These are phyloP conservation scores for Copromyces sp. DNA, from an alignment of 495 filamentous ascomycete species.

Conservation along the genomic window DNA sequence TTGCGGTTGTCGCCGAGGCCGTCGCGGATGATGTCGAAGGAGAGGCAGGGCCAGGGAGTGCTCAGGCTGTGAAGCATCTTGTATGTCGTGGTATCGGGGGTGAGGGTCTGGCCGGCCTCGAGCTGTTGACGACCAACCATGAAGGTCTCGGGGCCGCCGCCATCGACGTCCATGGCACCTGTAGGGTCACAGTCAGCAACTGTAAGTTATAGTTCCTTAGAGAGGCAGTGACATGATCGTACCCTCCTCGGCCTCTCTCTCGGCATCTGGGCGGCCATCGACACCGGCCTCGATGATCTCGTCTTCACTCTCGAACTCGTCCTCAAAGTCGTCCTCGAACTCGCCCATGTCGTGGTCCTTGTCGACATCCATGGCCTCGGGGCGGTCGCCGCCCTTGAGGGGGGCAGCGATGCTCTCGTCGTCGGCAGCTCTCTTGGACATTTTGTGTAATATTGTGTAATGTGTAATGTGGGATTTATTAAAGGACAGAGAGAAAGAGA, in stretches of 20 bases:
- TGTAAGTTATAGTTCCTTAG: no score
- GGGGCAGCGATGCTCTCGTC: conserved; percentile 42
- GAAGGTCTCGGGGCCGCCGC: conserved; percentile 63
- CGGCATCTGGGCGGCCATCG: conserved; percentile 84
- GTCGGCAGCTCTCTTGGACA: conserved; percentile 63
- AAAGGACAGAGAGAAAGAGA: background rate
- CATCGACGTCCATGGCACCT: conserved; percentile 85
- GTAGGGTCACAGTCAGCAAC: conserved; percentile 19
- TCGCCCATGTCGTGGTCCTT: conserved; percentile 65
- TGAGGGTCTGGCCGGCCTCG: conserved; percentile 76
- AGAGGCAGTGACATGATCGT: background rate
- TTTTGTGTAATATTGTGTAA: conserved; percentile 23
- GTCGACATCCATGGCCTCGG: conserved; percentile 42
- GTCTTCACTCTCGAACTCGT: conserved; percentile 94
- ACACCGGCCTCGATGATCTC: conserved; percentile 92
- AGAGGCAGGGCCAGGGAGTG: conserved; percentile 91
- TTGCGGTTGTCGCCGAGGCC: conserved; percentile 81
- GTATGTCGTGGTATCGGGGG: conserved; percentile 84
- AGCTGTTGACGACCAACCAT: conserved; percentile 85
- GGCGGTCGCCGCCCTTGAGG: conserved; percentile 61
- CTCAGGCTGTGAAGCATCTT: conserved; percentile 91
- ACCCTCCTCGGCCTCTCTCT: conserved; percentile 75
- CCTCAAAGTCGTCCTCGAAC: conserved; percentile 93
- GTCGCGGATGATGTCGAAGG: conserved; percentile 87
- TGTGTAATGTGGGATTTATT: background rate